Percentiles rank a stretch among this genome's conserved stretches.
Evolutionary conservation across 495 filamentous ascomycete species (phyloP).

Genomic region (Neurospora hispaniola): DNA sequence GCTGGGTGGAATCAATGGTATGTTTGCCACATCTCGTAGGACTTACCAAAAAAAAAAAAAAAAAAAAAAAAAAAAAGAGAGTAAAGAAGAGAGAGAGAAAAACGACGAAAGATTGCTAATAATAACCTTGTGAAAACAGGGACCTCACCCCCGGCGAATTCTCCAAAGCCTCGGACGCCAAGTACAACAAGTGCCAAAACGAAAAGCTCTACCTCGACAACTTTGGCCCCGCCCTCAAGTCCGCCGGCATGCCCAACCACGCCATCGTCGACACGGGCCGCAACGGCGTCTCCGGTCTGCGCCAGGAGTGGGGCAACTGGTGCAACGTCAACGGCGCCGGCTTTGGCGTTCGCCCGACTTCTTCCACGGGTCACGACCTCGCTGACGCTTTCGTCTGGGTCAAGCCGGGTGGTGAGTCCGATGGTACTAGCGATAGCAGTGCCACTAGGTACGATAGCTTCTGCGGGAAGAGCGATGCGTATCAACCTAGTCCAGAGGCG

Average conservation of each 20-base stretch:
- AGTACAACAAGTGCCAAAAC: constrained; percentile 51
- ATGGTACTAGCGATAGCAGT: constrained; percentile 57
- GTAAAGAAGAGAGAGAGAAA: too few species aligned
- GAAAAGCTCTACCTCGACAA: constrained; percentile 64
- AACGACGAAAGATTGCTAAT: neutral
- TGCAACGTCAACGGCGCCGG: constrained; percentile 70
- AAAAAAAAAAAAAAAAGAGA: constrained; percentile 14
- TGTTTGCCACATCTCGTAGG: neutral
- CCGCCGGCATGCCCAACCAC: constrained; percentile 56
- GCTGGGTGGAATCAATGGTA: constrained; percentile 66
- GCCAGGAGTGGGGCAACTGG: constrained; percentile 70
- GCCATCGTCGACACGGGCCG: constrained; percentile 64
- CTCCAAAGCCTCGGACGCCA: constrained; percentile 43
- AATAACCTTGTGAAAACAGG: constrained; percentile 19
- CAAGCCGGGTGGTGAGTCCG: constrained; percentile 75
- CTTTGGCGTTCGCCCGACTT: constrained; percentile 60
- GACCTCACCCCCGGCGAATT: constrained; percentile 55
- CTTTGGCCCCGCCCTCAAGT: constrained; percentile 49
- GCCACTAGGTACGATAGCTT: constrained; percentile 59
- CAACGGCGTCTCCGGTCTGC: constrained; percentile 58
- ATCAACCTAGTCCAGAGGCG: constrained; percentile 65
- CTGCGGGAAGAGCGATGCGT: constrained; percentile 53
- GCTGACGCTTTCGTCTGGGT: constrained; percentile 75
- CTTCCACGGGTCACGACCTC: constrained; percentile 48
- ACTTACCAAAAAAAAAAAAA: constrained; percentile 14